Base-by-base conservation (phyloP, 164 flowering plant genomes). In the Vitis vinifera region DNA sequence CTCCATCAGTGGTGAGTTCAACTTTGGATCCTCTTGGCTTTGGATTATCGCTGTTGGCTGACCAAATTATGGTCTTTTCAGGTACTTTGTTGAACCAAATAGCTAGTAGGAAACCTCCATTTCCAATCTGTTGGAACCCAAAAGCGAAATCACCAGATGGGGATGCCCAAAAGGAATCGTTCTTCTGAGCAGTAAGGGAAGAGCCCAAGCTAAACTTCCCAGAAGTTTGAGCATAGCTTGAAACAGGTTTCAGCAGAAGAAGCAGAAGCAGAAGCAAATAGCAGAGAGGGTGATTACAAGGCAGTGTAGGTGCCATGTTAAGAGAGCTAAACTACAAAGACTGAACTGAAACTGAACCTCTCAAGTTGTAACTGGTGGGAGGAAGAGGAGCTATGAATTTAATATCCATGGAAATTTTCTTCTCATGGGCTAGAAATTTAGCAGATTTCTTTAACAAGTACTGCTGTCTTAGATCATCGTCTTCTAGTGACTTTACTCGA, bases 101-200 rank as follows among this genome's bases (percentile, higher is more conserved):
- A 60, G 79, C 47, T 2, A 83, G 79, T 71, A 81, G 63, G 17
- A 37, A 37, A 6, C 71, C 66, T 5, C 9, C 48, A 23, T 58
- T 17, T 1, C 69, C n/a, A 3, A 73, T 51, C 17, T 58, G 59
- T 11, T 30, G 70, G 56, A 83, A 83, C 1, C 87, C 87, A 11
- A 84, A 81, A 10, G 83, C 85, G 37, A 84, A 84, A 61, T 81
- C 82, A 8, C 79, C 76, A 2, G 76, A 76, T n/a, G 81, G 74
- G 12, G 87, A 84, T 7, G 61, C 83, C 82, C 78, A 29, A 78
- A 37, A 37, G 44, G 14, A 29, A 19, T 17, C 6, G 10, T 59
- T 51, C 3, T 52, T 62, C 3, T 16, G 55, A n/a, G 81, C 79
- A 7, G 62, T 52, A 62, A 81, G 75, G 44, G 72, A 69, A 3